Conservation (phyloP, 2,329 filamentous ascomycete species). For the Fusarium sp. region DNA sequence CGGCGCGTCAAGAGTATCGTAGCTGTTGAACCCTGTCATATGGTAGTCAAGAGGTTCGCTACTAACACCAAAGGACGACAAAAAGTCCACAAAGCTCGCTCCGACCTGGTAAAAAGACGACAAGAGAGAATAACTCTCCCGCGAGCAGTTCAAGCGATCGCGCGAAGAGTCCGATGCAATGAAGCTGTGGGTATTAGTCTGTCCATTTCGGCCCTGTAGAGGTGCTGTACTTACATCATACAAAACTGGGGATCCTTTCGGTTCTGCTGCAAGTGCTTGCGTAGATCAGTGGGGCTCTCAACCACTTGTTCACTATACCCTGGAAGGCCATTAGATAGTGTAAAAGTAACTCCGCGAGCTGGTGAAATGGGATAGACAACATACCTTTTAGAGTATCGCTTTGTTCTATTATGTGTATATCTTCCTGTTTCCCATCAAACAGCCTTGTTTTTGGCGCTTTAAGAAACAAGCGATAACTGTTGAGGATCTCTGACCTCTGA, state of each 20-base stretch:
- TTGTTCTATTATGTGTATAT: not conserved
- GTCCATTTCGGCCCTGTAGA: not conserved
- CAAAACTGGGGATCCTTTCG: slow-evolving; percentile 13
- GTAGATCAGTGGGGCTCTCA: not conserved
- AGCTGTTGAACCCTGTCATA: slow-evolving; percentile 7
- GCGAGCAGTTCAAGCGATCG: not conserved
- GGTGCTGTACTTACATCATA: not conserved
- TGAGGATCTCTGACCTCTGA: not conserved
- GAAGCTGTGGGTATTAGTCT: not conserved
- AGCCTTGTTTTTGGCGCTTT: not conserved
- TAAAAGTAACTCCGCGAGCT: not conserved
- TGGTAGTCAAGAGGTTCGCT: slow-evolving; percentile 4
- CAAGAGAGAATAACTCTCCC: not conserved
- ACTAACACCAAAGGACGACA: slow-evolving; percentile 12
- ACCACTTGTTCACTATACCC: not conserved
- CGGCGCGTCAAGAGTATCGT: not conserved
- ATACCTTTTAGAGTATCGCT: not conserved
- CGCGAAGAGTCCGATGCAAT: not conserved
- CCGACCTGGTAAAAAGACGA: slow-evolving; percentile 5
- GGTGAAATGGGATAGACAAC: not conserved
- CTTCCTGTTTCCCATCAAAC: not conserved
- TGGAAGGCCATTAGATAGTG: not conserved
- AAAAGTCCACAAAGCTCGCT: slow-evolving; percentile 2
- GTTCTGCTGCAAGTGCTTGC: not conserved
- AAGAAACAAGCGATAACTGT: not conserved